Percentiles rank a stretch among this genome's conserved stretches.
Conservation (phyloP, 2,329 filamentous ascomycete genomes). For the Aspergillus sp. region DNA sequence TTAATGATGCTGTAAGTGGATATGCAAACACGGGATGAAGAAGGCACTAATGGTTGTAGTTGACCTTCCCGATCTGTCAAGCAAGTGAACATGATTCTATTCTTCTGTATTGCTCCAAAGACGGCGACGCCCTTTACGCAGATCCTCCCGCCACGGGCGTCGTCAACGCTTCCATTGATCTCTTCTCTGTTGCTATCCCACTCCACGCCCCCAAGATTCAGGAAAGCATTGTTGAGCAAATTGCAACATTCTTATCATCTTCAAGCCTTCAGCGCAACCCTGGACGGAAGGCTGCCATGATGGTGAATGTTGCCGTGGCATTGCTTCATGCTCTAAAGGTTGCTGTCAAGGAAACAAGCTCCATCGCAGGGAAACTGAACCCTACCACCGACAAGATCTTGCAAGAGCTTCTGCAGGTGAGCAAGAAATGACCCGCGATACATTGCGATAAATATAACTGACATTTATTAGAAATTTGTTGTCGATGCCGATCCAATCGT, state of each 20-base stretch:
- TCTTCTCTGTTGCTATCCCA: conserved; percentile 87
- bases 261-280: conserved; percentile 73
- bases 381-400: conserved; percentile 66
- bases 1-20: conserved; percentile 36
- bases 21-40: not conserved
- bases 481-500: conserved; percentile 78
- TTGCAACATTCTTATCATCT: conserved; percentile 79
- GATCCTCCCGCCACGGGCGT: conserved; percentile 87
- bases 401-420: conserved; percentile 66
- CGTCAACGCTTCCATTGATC: conserved; percentile 84
- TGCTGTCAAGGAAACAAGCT: conserved; percentile 69
- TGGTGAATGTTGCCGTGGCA: conserved; percentile 79
- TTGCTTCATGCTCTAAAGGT: conserved; percentile 74
- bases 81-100: conserved; percentile 86
- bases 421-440: conserved; percentile 21
- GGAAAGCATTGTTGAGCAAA: conserved; percentile 90
- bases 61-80: conserved; percentile 60
- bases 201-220: conserved; percentile 86
- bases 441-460: conserved; percentile 1
- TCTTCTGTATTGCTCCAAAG: conserved; percentile 57
- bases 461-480: conserved; percentile 53
- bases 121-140: conserved; percentile 46
- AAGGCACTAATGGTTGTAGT: conserved; percentile 22
- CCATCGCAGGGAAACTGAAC: conserved; percentile 63
- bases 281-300: conserved; percentile 81